Evolutionary conservation across 768 basidiomycete genomes (phyloP).

Genomic region (Suillus variegatus): DNA sequence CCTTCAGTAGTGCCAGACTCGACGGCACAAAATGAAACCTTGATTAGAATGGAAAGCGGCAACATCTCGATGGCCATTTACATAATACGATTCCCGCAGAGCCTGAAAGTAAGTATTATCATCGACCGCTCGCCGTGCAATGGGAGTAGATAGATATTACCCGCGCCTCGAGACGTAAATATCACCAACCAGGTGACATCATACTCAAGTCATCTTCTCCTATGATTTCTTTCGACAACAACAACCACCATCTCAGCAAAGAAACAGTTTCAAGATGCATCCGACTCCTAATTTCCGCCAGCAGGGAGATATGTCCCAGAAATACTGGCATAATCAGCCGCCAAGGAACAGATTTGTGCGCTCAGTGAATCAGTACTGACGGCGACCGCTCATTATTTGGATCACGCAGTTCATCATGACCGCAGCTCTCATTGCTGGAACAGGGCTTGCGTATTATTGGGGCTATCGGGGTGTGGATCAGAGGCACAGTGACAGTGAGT

Average conservation of each 20-base stretch:
- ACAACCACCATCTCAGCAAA: conserved; percentile 2
- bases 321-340: conserved; percentile 36
- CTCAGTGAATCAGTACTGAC: not conserved
- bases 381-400: not conserved
- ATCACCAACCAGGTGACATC: conserved; percentile 27
- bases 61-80: not conserved
- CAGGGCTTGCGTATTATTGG: conserved; percentile 37
- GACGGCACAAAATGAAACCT: not conserved
- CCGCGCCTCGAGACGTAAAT: conserved; percentile 4
- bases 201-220: conserved; percentile 23
- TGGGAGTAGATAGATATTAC: not conserved
- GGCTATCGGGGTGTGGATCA: conserved; percentile 36
- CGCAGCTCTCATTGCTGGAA: conserved; percentile 27
- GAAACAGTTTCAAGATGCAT: conserved; percentile 21
- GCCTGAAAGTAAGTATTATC: not conserved
- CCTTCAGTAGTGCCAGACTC: too few species aligned
- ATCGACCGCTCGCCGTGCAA: not conserved
- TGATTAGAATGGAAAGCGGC: not conserved
- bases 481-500: conserved; percentile 29
- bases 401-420: conserved; percentile 29
- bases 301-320: conserved; percentile 23
- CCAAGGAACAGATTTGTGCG: conserved; percentile 35
- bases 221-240: conserved; percentile 13
- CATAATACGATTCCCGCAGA: not conserved
- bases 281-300: conserved; percentile 24